These are phyloP conservation scores for Nannochloropsis oceanica DNA, from an alignment of 108 stramenopile genomes.

Conservation along the genomic window DNA sequence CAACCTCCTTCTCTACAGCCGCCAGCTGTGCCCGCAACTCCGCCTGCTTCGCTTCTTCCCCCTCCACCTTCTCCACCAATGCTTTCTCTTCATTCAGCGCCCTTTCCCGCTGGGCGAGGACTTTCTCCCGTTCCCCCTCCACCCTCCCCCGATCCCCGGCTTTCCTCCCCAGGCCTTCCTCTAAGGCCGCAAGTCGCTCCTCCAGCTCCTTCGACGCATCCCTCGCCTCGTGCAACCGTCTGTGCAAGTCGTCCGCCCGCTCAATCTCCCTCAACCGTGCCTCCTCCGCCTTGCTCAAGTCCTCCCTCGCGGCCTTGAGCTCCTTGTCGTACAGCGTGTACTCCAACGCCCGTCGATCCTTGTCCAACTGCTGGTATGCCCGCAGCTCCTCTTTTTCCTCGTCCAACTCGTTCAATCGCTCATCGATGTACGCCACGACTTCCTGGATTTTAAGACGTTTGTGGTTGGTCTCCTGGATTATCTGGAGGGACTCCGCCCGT, in stretches of 20 bases:
- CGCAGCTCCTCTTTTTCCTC: conserved; percentile 83
- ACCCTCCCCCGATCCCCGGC: conserved; percentile 1
- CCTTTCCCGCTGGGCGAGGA: background rate
- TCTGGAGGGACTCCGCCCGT: conserved; percentile 65
- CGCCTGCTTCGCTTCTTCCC: background rate
- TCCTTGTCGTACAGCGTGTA: conserved; percentile 94
- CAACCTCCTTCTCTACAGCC: conserved; percentile 5
- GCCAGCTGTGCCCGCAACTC: background rate
- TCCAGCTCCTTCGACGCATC: conserved; percentile 9
- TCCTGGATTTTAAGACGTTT: conserved; percentile 76
- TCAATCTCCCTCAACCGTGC: conserved; percentile 48
- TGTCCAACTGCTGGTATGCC: conserved; percentile 69
- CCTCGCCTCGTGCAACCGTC: background rate
- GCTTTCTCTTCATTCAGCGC: background rate
- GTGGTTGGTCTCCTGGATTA: conserved; percentile 76
- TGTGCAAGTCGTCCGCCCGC: conserved; percentile 5
- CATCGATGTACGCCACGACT: conserved; percentile 62
- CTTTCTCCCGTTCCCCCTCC: background rate
- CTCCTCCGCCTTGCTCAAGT: conserved; percentile 60
- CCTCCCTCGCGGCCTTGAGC: conserved; percentile 42
- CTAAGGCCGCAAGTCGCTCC: background rate
- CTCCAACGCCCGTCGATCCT: conserved; percentile 70
- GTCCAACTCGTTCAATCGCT: conserved; percentile 72
- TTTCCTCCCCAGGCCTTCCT: background rate
- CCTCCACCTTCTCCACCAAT: background rate